Evolutionary conservation across 2,329 filamentous ascomycete species (phyloP).

Genomic region (Lithohypha guttulata): DNA sequence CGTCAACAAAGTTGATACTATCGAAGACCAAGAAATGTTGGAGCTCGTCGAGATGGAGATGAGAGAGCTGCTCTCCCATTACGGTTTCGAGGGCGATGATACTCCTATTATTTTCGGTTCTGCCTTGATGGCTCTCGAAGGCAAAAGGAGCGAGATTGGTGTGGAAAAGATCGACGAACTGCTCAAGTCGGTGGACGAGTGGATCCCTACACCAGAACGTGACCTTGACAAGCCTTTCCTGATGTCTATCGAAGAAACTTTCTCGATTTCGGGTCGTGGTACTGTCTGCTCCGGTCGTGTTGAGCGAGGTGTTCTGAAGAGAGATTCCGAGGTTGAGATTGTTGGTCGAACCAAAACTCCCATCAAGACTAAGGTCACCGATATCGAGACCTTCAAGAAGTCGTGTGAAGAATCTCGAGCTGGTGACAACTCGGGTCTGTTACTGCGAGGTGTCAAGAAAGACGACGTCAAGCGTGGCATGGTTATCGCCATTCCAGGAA

Average conservation of each 20-base stretch:
- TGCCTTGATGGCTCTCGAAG: slow-evolving; percentile 85
- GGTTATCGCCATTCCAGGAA: slow-evolving; percentile 77
- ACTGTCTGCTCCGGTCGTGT: slow-evolving; percentile 96
- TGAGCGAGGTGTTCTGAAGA: slow-evolving; percentile 89
- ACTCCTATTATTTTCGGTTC: slow-evolving; percentile 97
- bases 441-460: slow-evolving; percentile 89
- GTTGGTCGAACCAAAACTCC: slow-evolving; percentile 70
- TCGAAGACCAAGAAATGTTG: slow-evolving; percentile 98
- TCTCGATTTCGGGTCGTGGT: slow-evolving; percentile 84
- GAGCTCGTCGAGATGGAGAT: slow-evolving; percentile 99
- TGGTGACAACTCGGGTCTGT: slow-evolving; percentile 94
- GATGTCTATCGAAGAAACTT: slow-evolving; percentile 93
- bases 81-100: slow-evolving; percentile 96
- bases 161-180: slow-evolving; percentile 82
- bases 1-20: slow-evolving; percentile 97
- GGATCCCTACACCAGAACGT: slow-evolving; percentile 93
- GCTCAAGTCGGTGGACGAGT: slow-evolving; percentile 76
- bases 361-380: slow-evolving; percentile 98
- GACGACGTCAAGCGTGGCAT: slow-evolving; percentile 93
- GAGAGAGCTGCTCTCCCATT: slow-evolving; percentile 85
- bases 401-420: slow-evolving; percentile 92
- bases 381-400: slow-evolving; percentile 99
- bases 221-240: slow-evolving; percentile 97
- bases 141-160: slow-evolving; percentile 78
- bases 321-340: slow-evolving; percentile 86